Evolutionary conservation across 1,284 basidiomycete species (phyloP).

Genomic region (Moniliella sp.): DNA sequence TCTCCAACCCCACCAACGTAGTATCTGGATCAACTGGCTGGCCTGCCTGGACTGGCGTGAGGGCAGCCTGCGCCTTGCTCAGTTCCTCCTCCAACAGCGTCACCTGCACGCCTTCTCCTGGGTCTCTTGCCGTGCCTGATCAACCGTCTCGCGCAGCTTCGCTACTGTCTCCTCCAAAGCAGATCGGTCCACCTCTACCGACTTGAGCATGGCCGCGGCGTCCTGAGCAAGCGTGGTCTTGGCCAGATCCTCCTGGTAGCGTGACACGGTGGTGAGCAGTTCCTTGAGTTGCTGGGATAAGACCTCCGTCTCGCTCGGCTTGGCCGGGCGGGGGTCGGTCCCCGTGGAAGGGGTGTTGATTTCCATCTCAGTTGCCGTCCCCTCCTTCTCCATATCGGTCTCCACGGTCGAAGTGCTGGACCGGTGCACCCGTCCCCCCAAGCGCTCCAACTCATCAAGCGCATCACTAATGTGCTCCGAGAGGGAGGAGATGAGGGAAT

Average conservation of each 20-base stretch:
- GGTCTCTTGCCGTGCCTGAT: conserved; percentile 1
- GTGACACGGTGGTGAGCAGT: not conserved
- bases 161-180: conserved; percentile 5
- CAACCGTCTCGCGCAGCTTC: not conserved
- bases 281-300: not conserved
- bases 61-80: too few relatives aligned
- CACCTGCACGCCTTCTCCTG: not conserved
- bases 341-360: too few relatives aligned
- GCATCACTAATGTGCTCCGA: conserved; percentile 14
- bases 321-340: conserved; percentile 1
- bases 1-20: too few relatives aligned
- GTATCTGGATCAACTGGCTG: too few relatives aligned
- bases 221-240: not conserved
- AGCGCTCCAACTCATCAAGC: conserved; percentile 1
- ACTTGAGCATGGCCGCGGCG: conserved; percentile 2
- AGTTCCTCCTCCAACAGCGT: conserved; percentile 1
- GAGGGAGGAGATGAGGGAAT: conserved; percentile 4
- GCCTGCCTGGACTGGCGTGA: too few relatives aligned
- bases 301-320: not conserved
- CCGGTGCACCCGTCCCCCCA: too few relatives aligned
- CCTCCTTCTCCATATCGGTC: too few relatives aligned
- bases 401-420: too few relatives aligned
- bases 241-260: too few relatives aligned
- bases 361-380: not conserved
- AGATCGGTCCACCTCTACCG: conserved; percentile 4